A percentile compares a stretch with the other conserved stretches of the same genome.
phyloP scores from a whole-genome alignment of 2,329 filamentous ascomycete species.

The Microcyclospora tardicrescens region DNA sequence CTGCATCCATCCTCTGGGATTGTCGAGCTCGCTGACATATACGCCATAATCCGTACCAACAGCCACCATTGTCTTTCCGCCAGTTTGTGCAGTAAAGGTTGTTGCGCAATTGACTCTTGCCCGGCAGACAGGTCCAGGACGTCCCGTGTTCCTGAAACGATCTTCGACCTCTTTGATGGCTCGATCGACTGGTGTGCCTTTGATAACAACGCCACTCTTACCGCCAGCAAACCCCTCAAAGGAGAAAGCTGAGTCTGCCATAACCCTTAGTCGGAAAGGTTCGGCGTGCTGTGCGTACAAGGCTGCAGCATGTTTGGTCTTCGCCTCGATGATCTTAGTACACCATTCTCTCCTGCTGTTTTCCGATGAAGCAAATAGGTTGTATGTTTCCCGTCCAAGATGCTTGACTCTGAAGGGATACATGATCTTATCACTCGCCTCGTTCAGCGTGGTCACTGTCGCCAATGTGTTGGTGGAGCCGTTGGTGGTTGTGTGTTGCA shows the following conservation, averaged over 20 bases:
- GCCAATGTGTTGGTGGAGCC: slow-evolving; percentile 41
- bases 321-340: slow-evolving; percentile 83
- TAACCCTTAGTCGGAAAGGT: slow-evolving; percentile 80
- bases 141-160: slow-evolving; percentile 50
- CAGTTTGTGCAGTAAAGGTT: slow-evolving; percentile 63
- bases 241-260: slow-evolving; percentile 84
- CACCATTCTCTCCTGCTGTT: slow-evolving; percentile 79
- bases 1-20: slow-evolving; percentile 81
- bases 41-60: slow-evolving; percentile 93
- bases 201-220: slow-evolving; percentile 59
- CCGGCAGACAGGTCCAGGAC: slow-evolving; percentile 66
- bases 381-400: slow-evolving; percentile 85
- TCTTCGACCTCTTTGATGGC: slow-evolving; percentile 81
- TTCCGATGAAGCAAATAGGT: slow-evolving; percentile 67
- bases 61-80: slow-evolving; percentile 68
- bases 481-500: slow-evolving; percentile 56
- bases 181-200: slow-evolving; percentile 80
- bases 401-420: slow-evolving; percentile 96
- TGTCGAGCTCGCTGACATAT: slow-evolving; percentile 74
- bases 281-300: slow-evolving; percentile 88
- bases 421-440: slow-evolving; percentile 56
- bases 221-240: slow-evolving; percentile 51
- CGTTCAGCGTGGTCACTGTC: slow-evolving; percentile 39
- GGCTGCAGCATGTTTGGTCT: slow-evolving; percentile 81
- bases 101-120: slow-evolving; percentile 87